Evolutionary conservation across 441 rosid genomes (phyloP).

Genomic region (Adansonia rubrostipa): DNA sequence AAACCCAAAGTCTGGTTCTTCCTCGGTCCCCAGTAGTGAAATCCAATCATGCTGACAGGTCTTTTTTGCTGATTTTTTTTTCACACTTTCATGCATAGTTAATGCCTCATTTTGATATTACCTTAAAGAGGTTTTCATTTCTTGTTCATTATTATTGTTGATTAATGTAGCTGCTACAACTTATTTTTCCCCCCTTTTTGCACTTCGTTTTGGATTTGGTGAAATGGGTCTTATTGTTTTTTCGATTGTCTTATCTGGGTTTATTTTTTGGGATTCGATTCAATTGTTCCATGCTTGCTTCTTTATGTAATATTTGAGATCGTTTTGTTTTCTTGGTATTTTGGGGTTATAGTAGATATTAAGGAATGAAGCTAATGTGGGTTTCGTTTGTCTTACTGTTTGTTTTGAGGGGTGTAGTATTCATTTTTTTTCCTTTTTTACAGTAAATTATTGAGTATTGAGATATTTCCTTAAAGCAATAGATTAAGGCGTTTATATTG

Average conservation of each 20-base stretch:
- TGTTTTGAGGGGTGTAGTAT: not conserved
- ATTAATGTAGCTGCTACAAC: conserved; percentile 2
- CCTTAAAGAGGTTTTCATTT: not conserved
- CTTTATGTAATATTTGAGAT: not conserved
- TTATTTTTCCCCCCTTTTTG: not conserved
- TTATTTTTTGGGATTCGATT: conserved; percentile 10
- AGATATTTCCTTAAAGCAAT: not conserved
- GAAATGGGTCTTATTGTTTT: conserved; percentile 13
- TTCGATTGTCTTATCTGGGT: not conserved
- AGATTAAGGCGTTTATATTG: not conserved
- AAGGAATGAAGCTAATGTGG: conserved; percentile 1
- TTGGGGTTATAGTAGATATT: not conserved
- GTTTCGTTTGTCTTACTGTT: not conserved
- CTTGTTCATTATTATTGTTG: not conserved
- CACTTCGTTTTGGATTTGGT: conserved; percentile 17
- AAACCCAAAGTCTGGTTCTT: not conserved
- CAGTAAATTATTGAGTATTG: not conserved
- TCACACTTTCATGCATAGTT: not conserved
- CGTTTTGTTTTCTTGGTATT: not conserved
- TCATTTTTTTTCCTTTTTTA: not conserved
- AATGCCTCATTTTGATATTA: not conserved
- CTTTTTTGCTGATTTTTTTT: not conserved
- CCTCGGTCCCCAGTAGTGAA: not conserved
- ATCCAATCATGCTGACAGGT: conserved; percentile 57
- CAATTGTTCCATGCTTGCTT: not conserved